Base-by-base conservation (phyloP, 768 basidiomycete genomes). In the Polyporus arcularius region DNA sequence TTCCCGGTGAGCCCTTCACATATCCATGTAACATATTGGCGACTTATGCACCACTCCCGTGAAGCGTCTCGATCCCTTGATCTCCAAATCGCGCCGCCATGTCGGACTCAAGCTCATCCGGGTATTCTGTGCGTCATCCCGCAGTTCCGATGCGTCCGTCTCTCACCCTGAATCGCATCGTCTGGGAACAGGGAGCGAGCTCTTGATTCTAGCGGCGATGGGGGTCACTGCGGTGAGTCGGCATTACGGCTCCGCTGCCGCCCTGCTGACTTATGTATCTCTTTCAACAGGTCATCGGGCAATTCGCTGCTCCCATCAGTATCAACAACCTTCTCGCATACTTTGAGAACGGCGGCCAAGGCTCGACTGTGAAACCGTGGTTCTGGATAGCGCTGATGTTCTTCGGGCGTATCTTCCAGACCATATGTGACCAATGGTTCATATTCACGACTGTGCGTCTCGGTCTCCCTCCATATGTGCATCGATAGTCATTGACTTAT, bases 341-440 rank as follows among this genome's bases (percentile, higher is more conserved):
- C 64, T 65, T 80, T 18, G 77, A 81, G 60, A 72, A 62, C 21
- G 65, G 69, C 32, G 79, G 77, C 4, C 62, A 76, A 48, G 70
- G 65, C 28, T 71, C 76, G 7, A 63, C 65, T 6, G 61, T 81
- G 51, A 73, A 75, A 16, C 82, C 83, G 0, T 81, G 81, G 75
- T 75, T 85, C 9, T 83, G 82, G 80, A 74, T 82, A 21, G 54
- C 65, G 0, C 68, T 62, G 52, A 65, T 78, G 4, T 72, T 74
- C 53, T 51, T 77, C 14, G 78, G 75, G 10, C 73, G 77, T 14
- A 64, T 72, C 30, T 12, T 73, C 40, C 75, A 74, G 53, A 71
- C 75, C 18, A 53, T 79, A 16, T 64, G 72, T 30, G 73, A 78
- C 40, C 78, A 81, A 54, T 75, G 72, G 63, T 82, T 81, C 69